A percentile compares a stretch with the other conserved stretches of the same genome.
These are phyloP conservation scores for Colletotrichum lentis DNA, from an alignment of 2,329 filamentous ascomycete species.

Conservation along the genomic window DNA sequence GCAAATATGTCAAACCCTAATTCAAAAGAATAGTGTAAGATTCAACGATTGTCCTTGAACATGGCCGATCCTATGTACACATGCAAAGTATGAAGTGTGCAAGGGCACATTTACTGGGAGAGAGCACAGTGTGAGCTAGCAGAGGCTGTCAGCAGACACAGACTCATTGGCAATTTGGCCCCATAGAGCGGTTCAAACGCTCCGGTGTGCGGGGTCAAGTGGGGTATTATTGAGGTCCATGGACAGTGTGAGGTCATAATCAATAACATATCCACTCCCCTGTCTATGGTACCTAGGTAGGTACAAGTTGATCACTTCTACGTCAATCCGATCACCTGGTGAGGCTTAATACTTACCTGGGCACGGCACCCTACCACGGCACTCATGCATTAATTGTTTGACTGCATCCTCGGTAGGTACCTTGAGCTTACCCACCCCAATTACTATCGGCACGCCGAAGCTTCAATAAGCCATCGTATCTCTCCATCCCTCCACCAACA, in stretches of 20 bases:
- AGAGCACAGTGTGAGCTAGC: neutral
- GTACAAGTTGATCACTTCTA: no score
- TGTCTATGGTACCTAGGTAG: neutral
- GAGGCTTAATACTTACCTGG: neutral
- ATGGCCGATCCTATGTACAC: no score
- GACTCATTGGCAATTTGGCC: neutral
- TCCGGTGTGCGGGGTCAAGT: slow-evolving; percentile 10
- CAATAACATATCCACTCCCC: slow-evolving; percentile 5
- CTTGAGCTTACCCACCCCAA: neutral
- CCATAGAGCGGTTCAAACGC: neutral
- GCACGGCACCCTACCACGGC: neutral
- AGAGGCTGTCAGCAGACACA: neutral
- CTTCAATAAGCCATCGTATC: neutral
- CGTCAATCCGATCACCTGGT: no score
- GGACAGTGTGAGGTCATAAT: slow-evolving; percentile 31
- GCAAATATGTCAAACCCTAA: no score
- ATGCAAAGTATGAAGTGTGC: neutral
- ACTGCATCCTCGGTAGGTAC: neutral
- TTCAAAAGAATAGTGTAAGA: no score
- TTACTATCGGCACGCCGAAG: neutral
- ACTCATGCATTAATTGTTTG: neutral
- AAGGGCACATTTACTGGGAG: neutral
- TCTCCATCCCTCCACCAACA: neutral
- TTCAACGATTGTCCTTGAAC: no score
- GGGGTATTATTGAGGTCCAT: slow-evolving; percentile 2